phyloP scores from a whole-genome alignment of 441 rosid genomes.

The Erysimum cheiri region DNA sequence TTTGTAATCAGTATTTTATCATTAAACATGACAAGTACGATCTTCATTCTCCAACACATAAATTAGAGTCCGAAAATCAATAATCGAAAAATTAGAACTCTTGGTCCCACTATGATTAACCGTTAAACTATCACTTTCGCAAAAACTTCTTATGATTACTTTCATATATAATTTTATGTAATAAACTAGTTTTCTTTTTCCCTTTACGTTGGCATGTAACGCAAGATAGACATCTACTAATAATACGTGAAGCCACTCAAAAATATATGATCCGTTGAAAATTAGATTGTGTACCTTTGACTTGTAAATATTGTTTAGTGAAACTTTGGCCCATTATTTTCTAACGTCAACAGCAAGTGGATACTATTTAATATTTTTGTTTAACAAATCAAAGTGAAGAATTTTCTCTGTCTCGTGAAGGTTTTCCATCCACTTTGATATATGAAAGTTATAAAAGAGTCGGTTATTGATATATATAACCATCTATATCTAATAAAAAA shows the following conservation, averaged over 20 bases:
- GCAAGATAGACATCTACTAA: not conserved
- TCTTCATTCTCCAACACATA: constrained; percentile 32
- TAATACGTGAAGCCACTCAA: not conserved
- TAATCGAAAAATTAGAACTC: not conserved
- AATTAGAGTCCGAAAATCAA: not conserved
- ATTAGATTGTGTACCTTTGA: constrained; percentile 11
- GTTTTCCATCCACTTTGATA: not conserved
- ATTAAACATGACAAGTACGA: constrained; percentile 20
- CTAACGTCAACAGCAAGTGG: constrained; percentile 27
- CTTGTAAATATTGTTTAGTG: constrained; percentile 22
- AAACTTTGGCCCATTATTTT: constrained; percentile 16
- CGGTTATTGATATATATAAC: not conserved
- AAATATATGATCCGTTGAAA: not conserved
- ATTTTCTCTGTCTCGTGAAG: not conserved
- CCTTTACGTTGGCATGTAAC: not conserved
- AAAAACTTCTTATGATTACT: not conserved
- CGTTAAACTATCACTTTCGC: constrained; percentile 43
- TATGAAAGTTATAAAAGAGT: not conserved
- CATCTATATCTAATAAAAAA: not conserved
- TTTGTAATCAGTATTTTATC: constrained; percentile 23
- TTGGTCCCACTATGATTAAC: constrained; percentile 30
- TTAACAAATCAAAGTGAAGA: constrained; percentile 13
- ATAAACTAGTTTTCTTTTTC: not conserved
- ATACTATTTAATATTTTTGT: not conserved
- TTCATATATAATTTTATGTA: not conserved